phyloP scores from a whole-genome alignment of 441 rosid genomes.

The Pelargonium fulgidum region DNA sequence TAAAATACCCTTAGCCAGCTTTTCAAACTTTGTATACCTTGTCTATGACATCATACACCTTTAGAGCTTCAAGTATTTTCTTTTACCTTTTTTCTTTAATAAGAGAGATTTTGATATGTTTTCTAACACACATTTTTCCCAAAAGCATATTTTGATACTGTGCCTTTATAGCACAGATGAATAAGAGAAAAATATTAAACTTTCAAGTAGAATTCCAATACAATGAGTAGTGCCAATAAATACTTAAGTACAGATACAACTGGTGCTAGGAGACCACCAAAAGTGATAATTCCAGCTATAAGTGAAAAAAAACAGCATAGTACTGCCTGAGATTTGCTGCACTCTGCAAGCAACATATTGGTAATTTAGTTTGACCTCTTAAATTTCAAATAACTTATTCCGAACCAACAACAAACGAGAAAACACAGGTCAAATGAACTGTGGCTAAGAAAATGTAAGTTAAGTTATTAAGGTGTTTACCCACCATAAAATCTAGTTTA shows the following conservation, averaged over 20 bases:
- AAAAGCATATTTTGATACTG: not conserved
- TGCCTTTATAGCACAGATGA: not conserved
- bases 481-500: not conserved
- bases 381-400: not conserved
- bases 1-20: too few relatives aligned
- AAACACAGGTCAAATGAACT: not conserved
- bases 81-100: too few relatives aligned
- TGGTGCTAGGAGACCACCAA: conserved; percentile 95
- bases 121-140: not conserved
- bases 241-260: conserved; percentile 23
- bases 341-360: conserved; percentile 38
- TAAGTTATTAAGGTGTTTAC: not conserved
- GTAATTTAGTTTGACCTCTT: conserved; percentile 8
- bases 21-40: too few relatives aligned
- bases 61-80: not conserved
- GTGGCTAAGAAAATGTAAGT: not conserved
- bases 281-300: conserved; percentile 76
- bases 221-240: not conserved
- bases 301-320: conserved; percentile 80
- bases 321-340: conserved; percentile 73
- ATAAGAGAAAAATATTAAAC: not conserved
- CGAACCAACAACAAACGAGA: not conserved
- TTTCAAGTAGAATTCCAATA: not conserved
- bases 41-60: not conserved
- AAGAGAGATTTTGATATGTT: not conserved